Base-by-base conservation (phyloP, 495 filamentous ascomycete species). In the Xylaria sp. region DNA sequence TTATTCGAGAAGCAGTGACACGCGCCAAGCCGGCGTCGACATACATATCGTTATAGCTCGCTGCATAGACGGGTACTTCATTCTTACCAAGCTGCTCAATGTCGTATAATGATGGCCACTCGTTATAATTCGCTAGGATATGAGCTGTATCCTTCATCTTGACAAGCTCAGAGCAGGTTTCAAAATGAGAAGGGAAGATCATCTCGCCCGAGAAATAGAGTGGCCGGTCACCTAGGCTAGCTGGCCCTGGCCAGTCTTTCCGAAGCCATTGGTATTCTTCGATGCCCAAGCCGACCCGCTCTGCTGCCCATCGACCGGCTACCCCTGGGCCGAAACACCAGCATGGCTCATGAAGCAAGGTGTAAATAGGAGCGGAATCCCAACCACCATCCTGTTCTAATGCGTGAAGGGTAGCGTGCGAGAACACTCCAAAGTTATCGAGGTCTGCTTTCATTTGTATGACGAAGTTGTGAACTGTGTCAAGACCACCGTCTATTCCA, bases 1-100 rank as follows among this genome's bases (percentile, higher is more conserved):
- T 89, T 77, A 98, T 93, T 81, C 89, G 88, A 37, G 82, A 79
- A 15, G 93, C 94, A 33, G 95, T 96, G 72, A 89, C 90, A 68
- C 88, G 82, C 0, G 92, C 88, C 12, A 93, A 79, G 31, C 90
- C 90, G 72, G 87, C 92, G 72, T 95, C 90, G 40, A 98, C 95
- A 74, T 97, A 98, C 94, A 98, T 97, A 79, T 98, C 95, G 68
- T 98, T 93, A 69, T 90, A 98, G n/a, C 86, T 90, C 0, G 92
- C 93, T 7, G 93, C 90, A 73, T 97, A 98, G 0, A 98, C 92
- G 0, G 96, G 95, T 0, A 98, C 94, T 70, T 91, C 84, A 75
- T 98, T 98, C 72, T 87, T 84, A 7, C 85, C 85, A 24, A 97
- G 85, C 75, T 93, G 89, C 11, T 83, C 85, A 70, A 89, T 85